These are phyloP conservation scores for Tulasnella sp. DNA, from an alignment of 768 basidiomycete genomes.

Conservation along the genomic window DNA sequence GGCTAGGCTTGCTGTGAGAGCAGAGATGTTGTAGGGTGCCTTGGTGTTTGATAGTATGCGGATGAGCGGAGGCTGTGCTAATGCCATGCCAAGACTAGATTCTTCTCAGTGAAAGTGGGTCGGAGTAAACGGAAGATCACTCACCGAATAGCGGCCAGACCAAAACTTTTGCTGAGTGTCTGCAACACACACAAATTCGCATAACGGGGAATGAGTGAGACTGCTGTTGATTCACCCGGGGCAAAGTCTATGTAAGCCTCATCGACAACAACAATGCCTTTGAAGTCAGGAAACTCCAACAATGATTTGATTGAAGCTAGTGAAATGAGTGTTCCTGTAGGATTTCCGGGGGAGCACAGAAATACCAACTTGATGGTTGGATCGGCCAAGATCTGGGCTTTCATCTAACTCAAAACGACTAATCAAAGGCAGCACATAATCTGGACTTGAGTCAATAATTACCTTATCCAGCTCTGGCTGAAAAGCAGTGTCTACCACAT, in stretches of 20 bases:
- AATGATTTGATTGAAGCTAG: conserved; percentile 53
- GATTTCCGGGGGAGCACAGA: conserved; percentile 95
- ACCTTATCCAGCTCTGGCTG: conserved; percentile 65
- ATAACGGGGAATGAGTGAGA: conserved; percentile 60
- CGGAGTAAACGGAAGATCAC: conserved; percentile 20
- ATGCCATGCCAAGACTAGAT: conserved; percentile 69
- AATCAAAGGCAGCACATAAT: not conserved
- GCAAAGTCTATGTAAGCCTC: conserved; percentile 98
- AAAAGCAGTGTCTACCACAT: conserved; percentile 74
- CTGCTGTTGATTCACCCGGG: conserved; percentile 45
- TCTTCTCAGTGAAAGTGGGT: not conserved
- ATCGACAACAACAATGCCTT: conserved; percentile 85
- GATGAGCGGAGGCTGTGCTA: conserved; percentile 81
- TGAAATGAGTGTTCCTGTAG: conserved; percentile 78
- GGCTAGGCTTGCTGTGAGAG: conserved; percentile 76
- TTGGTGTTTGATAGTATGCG: conserved; percentile 90
- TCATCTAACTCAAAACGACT: conserved; percentile 38
- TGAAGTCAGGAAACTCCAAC: conserved; percentile 68
- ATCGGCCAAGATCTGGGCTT: conserved; percentile 51
- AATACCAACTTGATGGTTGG: conserved; percentile 81
- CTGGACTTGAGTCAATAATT: conserved; percentile 4
- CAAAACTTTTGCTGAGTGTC: conserved; percentile 92
- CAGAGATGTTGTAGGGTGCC: conserved; percentile 93
- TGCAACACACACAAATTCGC: conserved; percentile 91
- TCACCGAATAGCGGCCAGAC: conserved; percentile 87